Base-by-base conservation (phyloP, 306 rosid genomes). In the Trifolium fragiferum region DNA sequence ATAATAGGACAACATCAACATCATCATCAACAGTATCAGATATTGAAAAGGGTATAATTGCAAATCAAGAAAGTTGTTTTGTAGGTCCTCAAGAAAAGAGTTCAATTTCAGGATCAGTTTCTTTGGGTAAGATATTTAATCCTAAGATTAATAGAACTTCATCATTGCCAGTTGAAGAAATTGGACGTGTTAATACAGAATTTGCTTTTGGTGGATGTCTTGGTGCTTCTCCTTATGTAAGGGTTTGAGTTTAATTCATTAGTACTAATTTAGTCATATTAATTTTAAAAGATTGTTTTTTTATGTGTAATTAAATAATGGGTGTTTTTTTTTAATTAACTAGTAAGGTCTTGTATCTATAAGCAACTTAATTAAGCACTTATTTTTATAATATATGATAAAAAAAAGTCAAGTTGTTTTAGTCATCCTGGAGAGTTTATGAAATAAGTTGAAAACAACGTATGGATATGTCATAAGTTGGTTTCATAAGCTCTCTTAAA, bases 131-230 rank as follows among this genome's bases (percentile, higher is more conserved):
- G 69, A 83, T 94, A 5, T 92, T 94, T 70, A 84, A 89, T 1
- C 87, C 96, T 43, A 84, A 83, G 86, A 86, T 88, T 72, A 90
- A 90, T 77, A 84, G 94, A 70, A 87, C 99, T 1, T 89, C 98
- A 15, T 95, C 99, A 7, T 87, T 95, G 12, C 99, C 99, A 1
- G 97, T 85, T 4, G 91, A 90, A 82, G 96, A 91, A 81, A 21
- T 90, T 73, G 87, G 77, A 38, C 86, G 73, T 65, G 78, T 82
- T 46, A 84, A 80, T 66, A 66, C 77, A 1, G 97, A 91, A 51
- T 86, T 88, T 74, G 75, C 79, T 77, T 87, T 81, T 12, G 81
- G 70, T 84, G 96, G 87, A 84, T 76, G 77, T 76, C 60, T 80
- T 51, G 91, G 75, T 62, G 80, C 84, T 70, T 81, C 89, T 66